phyloP scores from a whole-genome alignment of 2,329 filamentous ascomycete genomes.

The Colletotrichum musicola region DNA sequence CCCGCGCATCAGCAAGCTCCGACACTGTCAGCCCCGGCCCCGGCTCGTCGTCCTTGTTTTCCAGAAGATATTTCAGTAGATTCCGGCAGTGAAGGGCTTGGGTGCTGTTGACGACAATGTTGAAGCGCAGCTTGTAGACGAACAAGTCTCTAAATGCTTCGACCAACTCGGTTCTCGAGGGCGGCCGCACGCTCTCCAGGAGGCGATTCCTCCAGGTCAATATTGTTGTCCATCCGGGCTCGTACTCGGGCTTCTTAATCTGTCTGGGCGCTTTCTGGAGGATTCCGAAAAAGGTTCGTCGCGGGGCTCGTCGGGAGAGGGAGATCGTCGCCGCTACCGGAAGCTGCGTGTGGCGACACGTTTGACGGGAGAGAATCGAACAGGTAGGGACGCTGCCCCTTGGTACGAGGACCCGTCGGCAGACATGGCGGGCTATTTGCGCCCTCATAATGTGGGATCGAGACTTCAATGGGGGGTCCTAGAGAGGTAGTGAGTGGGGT shows the following conservation, averaged over 20 bases:
- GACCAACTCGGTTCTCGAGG: constrained; percentile 71
- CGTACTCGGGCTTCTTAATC: constrained; percentile 72
- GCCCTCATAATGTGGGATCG: constrained; percentile 56
- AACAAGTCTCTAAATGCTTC: constrained; percentile 76
- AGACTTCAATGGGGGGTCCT: constrained; percentile 28
- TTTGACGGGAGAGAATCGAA: constrained; percentile 47
- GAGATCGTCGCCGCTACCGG: constrained; percentile 42
- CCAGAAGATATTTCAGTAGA: constrained; percentile 72
- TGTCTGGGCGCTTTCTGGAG: constrained; percentile 70
- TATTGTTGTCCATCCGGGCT: constrained; percentile 79
- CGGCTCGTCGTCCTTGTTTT: constrained; percentile 50
- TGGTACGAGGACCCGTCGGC: constrained; percentile 52
- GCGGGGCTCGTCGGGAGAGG: constrained; percentile 41
- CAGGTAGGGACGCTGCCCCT: constrained; percentile 50
- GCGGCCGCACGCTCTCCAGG: constrained; percentile 73
- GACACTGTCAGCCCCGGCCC: constrained; percentile 51
- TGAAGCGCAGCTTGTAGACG: constrained; percentile 61
- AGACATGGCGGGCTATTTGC: constrained; percentile 59
- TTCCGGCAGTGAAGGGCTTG: constrained; percentile 70
- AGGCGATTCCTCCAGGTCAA: constrained; percentile 75
- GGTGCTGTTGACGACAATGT: constrained; percentile 69
- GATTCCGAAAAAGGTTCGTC: constrained; percentile 71
- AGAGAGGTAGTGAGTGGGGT: background rate
- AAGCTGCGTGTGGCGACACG: constrained; percentile 43
- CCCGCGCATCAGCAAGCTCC: constrained; percentile 60